Conservation (phyloP, 2,329 filamentous ascomycete species). For the Sporothrix mexicana region DNA sequence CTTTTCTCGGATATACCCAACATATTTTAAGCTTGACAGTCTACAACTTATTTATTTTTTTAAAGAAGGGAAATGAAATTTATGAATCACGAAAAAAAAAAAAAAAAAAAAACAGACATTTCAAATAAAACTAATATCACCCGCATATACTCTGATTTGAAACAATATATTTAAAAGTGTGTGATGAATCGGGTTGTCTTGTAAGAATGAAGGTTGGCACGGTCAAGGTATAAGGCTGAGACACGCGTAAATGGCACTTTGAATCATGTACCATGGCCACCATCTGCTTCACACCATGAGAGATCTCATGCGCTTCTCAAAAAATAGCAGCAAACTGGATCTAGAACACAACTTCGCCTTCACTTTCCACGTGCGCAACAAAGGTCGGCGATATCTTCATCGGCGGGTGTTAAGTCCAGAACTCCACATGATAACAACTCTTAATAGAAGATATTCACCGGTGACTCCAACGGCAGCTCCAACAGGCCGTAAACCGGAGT, state of each 20-base stretch:
- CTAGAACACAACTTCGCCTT: not conserved
- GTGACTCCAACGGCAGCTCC: conserved; percentile 5
- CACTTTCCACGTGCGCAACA: not conserved
- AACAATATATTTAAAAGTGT: too few species aligned
- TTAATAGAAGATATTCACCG: not conserved
- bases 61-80: not conserved
- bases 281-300: not conserved
- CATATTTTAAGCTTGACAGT: too few species aligned
- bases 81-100: not conserved
- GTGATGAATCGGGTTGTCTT: too few species aligned
- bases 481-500: not conserved
- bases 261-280: not conserved
- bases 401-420: not conserved
- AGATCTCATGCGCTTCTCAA: not conserved
- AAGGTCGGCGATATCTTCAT: not conserved
- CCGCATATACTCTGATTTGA: too few species aligned
- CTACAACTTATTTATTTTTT: too few species aligned
- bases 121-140: not conserved
- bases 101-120: not conserved
- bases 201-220: too few species aligned
- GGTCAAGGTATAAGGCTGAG: too few species aligned
- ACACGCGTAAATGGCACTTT: not conserved
- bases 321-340: not conserved
- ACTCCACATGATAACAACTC: not conserved
- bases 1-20: too few species aligned